Base-by-base conservation (phyloP, 371 early-diverging fungal species). In the Encephalitozoon cuniculi region DNA sequence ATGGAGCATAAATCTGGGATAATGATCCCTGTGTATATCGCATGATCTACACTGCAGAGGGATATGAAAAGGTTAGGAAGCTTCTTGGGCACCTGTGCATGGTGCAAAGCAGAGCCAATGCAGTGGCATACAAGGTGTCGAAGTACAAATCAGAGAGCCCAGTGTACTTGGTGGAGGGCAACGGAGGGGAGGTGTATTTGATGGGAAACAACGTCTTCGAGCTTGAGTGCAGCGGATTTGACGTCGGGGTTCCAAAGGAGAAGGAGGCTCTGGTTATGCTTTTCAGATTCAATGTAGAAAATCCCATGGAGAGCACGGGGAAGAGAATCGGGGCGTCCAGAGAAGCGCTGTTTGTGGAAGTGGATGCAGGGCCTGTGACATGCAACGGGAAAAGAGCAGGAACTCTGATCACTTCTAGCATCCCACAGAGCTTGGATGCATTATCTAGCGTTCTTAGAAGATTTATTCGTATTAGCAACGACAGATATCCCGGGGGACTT, bases 171-270 rank as follows among this genome's bases (percentile, higher is more conserved):
- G 59, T 59, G 2, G 37, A 37, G 34, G 30, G 25, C n/a, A 37
- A 59, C 15, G 59, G 59, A 37, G 37, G 37, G n/a, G 59, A 30
- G n/a, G 34, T 59, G 59, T 59, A 59, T 59, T n/a, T 59, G 30
- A 37, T 59, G 37, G 37, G 18, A n/a, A 34, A 37, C 34, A n/a
- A 28, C 18, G 37, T 4, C n/a, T 59, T 59, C 18, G 34, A 34
- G 37, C 59, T 59, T 59, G 59, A 59, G 37, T n/a, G 15, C 15
- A 59, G 15, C 5, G 59, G 37, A 15, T 59, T 59, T 59, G 59
- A 59, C 15, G 18, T 59, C n/a, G 59, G 12, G 3, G 59, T 59
- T 34, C n/a, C 59, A 34, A 37, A n/a, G 59, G 59, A 59, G 37
- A 59, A 59, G n/a, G 34, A 28, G 28, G 59, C 34, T n/a, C 2